A percentile compares a stretch with the other conserved stretches of the same genome.
These are phyloP conservation scores for Debaryomyces prosopidis DNA, from an alignment of 805 yeast species.

Conservation along the genomic window DNA sequence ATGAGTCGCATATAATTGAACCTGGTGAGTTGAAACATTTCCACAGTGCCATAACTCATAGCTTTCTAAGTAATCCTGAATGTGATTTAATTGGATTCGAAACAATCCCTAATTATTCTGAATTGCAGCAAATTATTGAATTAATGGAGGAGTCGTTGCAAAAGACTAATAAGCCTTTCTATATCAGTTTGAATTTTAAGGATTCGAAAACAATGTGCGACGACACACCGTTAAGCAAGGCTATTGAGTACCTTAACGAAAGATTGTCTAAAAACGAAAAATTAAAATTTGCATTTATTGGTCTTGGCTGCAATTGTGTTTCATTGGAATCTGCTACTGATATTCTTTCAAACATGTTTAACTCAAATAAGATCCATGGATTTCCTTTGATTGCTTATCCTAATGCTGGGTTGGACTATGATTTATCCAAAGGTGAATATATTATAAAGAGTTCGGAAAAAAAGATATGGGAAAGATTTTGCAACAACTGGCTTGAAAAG, in stretches of 20 bases:
- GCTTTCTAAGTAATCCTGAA: conserved; percentile 34
- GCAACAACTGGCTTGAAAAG: conserved; percentile 35
- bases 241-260: conserved; percentile 17
- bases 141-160: conserved; percentile 25
- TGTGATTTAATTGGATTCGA: conserved; percentile 67
- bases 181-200: conserved; percentile 38
- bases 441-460: conserved; percentile 44
- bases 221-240: conserved; percentile 27
- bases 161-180: conserved; percentile 39
- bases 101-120: conserved; percentile 66
- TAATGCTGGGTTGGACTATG: conserved; percentile 69
- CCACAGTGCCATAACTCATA: conserved; percentile 45
- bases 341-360: conserved; percentile 37
- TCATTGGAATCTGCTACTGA: conserved; percentile 41
- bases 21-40: conserved; percentile 43
- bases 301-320: conserved; percentile 73
- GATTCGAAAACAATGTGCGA: conserved; percentile 24
- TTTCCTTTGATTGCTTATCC: conserved; percentile 63
- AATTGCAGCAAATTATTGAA: conserved; percentile 50
- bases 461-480: conserved; percentile 13
- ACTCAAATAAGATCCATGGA: conserved; percentile 8
- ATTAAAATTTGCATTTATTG: conserved; percentile 32
- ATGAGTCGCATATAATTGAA: conserved; percentile 37
- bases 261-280: conserved; percentile 6
- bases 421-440: too few species aligned